Base-by-base conservation (phyloP, 75 land plant species). In the Pinus taeda region DNA sequence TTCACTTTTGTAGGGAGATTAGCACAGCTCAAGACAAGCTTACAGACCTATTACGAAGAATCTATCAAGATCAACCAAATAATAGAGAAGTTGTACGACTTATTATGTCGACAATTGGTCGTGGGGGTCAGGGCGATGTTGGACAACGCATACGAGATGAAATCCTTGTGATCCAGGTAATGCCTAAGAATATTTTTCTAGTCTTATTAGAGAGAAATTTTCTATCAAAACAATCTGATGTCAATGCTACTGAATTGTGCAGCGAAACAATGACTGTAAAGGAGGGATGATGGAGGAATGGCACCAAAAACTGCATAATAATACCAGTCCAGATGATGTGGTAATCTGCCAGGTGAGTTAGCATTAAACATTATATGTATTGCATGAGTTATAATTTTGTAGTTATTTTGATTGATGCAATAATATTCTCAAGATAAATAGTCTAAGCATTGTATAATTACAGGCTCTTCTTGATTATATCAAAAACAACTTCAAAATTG, bases 211-310 rank as follows among this genome's bases (percentile, higher is more conserved):
- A 65, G 36, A 60, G 61, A 60, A 18, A n/a, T 21, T 18, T 60
- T 1, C 6, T 20, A n/a, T 65, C 39, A 65, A 33, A 30, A 64
- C 36, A 65, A 30, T 37, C 18, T 36, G 69, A 65, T 18, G 11
- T 13, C 42, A 14, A 33, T 17, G 36, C 36, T 17, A 8, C 18
- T 65, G 42, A 39, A 57, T 26, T 57, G 15, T 77, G 79, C 87
- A 88, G 86, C 81, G 90, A n/a, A 90, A 90, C 59, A 88, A 85
- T 88, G 92, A 86, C 66, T 90, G 92, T 67, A 81, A 83, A 58
- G 88, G 90, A 56, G 92, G 88, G 4, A 90, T 90, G 92, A 90
- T 90, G 90, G 92, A 90, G 75, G 92, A 90, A 70, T 90, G 92
- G 92, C 92, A 90, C 73, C 92, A 90, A 74, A 90, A 90, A 77